These are phyloP conservation scores for Capsicum rhomboideum DNA, from an alignment of 257 asterid species.

Conservation along the genomic window DNA sequence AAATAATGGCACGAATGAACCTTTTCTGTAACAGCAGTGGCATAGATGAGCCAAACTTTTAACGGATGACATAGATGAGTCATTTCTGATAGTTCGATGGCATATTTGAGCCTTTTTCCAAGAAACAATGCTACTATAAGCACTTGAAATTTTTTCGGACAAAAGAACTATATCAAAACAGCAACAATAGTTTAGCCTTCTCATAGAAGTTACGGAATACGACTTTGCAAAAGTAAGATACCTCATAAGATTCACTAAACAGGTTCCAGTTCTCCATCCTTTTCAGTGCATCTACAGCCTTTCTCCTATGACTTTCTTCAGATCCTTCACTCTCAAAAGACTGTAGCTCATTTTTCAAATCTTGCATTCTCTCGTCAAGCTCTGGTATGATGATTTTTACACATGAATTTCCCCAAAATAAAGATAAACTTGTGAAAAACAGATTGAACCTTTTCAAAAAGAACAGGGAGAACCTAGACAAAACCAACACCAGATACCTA, in stretches of 20 bases:
- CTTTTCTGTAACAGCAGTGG: too few species aligned
- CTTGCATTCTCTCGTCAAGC: constrained; percentile 98
- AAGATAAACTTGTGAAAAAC: background rate
- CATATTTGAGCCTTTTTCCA: too few species aligned
- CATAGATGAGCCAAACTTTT: too few species aligned
- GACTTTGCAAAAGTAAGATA: constrained; percentile 13
- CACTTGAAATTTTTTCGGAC: background rate
- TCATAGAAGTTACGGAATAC: background rate
- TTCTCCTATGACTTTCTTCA: constrained; percentile 69
- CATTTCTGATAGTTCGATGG: too few species aligned
- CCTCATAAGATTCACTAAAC: constrained; percentile 81
- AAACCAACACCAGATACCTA: background rate
- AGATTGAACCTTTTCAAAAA: background rate
- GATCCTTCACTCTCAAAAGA: constrained; percentile 70
- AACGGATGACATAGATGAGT: too few species aligned
- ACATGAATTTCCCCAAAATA: background rate
- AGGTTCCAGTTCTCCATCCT: constrained; percentile 99
- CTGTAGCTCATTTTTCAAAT: constrained; percentile 81
- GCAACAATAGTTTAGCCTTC: background rate
- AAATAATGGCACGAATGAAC: too few species aligned
- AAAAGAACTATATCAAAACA: background rate
- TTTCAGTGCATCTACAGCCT: constrained; percentile 85
- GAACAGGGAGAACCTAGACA: background rate
- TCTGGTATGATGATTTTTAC: constrained; percentile 39
- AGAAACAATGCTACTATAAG: background rate